These are phyloP conservation scores for Hygrophorus russula DNA, from an alignment of 768 basidiomycete species.

Conservation along the genomic window DNA sequence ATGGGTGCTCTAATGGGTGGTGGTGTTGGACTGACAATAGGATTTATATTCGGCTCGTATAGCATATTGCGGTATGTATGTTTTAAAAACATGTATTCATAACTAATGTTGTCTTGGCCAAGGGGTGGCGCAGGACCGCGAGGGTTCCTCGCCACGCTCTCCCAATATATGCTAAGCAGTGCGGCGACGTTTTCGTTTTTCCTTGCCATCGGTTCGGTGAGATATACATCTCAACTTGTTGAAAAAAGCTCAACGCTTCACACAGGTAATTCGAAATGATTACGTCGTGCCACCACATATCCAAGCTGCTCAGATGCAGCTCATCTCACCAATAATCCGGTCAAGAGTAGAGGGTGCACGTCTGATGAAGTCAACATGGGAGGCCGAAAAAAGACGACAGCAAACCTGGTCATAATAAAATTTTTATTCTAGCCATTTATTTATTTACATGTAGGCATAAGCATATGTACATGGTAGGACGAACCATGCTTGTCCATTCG, in stretches of 20 bases:
- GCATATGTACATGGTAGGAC: too few relatives aligned
- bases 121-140: constrained; percentile 89
- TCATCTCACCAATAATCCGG: constrained; percentile 41
- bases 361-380: constrained; percentile 69
- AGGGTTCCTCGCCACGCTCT: constrained; percentile 82
- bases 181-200: constrained; percentile 97
- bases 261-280: constrained; percentile 85
- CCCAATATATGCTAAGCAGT: constrained; percentile 97
- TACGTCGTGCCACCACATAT: constrained; percentile 43
- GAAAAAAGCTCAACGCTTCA: neutral
- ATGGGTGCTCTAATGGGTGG: constrained; percentile 92
- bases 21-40: constrained; percentile 92
- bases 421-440: neutral
- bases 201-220: constrained; percentile 86
- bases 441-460: neutral
- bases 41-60: constrained; percentile 93
- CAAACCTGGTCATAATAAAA: neutral
- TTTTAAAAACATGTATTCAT: neutral
- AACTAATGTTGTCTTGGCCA: constrained; percentile 4
- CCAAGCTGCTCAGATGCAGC: constrained; percentile 52
- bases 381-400: constrained; percentile 40
- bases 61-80: constrained; percentile 71
- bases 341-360: constrained; percentile 59
- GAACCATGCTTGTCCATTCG: too few relatives aligned
- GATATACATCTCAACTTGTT: constrained; percentile 12